phyloP scores from a whole-genome alignment of 768 basidiomycete genomes.

The Neoboletus brunneissimus region DNA sequence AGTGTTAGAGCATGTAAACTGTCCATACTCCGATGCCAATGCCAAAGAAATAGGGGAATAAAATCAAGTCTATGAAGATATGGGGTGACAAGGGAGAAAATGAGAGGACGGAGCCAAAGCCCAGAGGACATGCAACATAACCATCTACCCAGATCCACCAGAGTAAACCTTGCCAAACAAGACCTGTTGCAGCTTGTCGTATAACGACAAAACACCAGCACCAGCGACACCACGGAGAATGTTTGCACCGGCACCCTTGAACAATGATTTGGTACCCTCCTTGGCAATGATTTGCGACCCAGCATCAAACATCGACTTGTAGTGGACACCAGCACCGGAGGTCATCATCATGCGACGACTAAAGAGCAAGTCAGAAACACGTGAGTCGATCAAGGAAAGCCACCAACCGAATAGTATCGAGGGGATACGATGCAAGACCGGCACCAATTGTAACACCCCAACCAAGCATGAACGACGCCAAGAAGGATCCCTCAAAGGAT shows the following conservation, averaged over 20 bases:
- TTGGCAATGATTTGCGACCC: slow-evolving; percentile 91
- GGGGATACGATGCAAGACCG: slow-evolving; percentile 96
- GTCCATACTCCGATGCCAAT: slow-evolving; percentile 22
- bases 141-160: slow-evolving; percentile 57
- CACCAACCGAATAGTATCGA: slow-evolving; percentile 80
- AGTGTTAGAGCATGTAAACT: slow-evolving; percentile 23
- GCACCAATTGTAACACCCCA: slow-evolving; percentile 99
- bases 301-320: slow-evolving; percentile 99
- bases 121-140: slow-evolving; percentile 18
- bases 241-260: slow-evolving; percentile 98
- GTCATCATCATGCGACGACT: slow-evolving; percentile 99
- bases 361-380: slow-evolving; percentile 21
- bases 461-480: slow-evolving; percentile 94
- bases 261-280: slow-evolving; percentile 93
- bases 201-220: slow-evolving; percentile 98
- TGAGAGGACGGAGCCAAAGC: slow-evolving; percentile 32
- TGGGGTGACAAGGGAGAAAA: slow-evolving; percentile 22
- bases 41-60: slow-evolving; percentile 28
- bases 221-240: slow-evolving; percentile 99
- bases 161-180: slow-evolving; percentile 99
- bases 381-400: background rate
- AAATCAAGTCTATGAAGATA: slow-evolving; percentile 35
- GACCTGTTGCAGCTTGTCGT: slow-evolving; percentile 96
- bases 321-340: slow-evolving; percentile 91
- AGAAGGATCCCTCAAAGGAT: slow-evolving; percentile 91